Base-by-base conservation (phyloP, 345 rosid species). In the Bretschneidera sinensis region DNA sequence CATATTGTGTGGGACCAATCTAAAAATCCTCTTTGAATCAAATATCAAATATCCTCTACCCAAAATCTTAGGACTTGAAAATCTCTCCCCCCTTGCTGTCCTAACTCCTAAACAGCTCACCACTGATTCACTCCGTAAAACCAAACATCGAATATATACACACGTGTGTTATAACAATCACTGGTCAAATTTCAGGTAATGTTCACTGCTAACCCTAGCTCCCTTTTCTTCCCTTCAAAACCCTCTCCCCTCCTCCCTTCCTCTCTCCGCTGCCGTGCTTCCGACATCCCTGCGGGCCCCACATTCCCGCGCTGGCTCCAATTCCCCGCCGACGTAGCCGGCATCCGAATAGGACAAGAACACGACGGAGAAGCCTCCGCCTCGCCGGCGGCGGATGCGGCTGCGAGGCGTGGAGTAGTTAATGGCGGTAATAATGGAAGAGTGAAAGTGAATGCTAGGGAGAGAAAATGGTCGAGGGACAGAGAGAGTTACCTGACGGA, bases 401-500 rank as follows among this genome's bases (percentile, higher is more conserved):
- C 16, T 1, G 45, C 45, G 45, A 39, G 45, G 45, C 45, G 45
- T 11, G 45, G 45, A 1, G 11, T 39, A 1, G 11, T 39, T 14
- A 39, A 5, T 39, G 60, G 54, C 11, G 45, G 74, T n/a, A 59
- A 53, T 17, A 51, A 76, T 54, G 71, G 76, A 21, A 60, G 80
- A 43, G 69, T 63, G 17, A 81, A 79, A 25, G 83, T 66, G 73
- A 81, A 82, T 64, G 91, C 88, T 56, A 78, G 61, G 75, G 89
- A 88, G 71, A 67, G 67, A 67, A 83, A 80, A 17, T 92, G 98
- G 96, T 83, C 95, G 55, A 80, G 89, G 69, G 76, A 84, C 48
- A 71, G 89, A 24, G 82, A 83, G 80, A 89, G 94, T 75, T 92
- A 87, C 73, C 77, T 92, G 88, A 61, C 76, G 31, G 85, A 78